Percentiles rank a stretch among this genome's conserved stretches.
Evolutionary conservation across 2,329 filamentous ascomycete genomes (phyloP).

Genomic region (Cytospora mali): DNA sequence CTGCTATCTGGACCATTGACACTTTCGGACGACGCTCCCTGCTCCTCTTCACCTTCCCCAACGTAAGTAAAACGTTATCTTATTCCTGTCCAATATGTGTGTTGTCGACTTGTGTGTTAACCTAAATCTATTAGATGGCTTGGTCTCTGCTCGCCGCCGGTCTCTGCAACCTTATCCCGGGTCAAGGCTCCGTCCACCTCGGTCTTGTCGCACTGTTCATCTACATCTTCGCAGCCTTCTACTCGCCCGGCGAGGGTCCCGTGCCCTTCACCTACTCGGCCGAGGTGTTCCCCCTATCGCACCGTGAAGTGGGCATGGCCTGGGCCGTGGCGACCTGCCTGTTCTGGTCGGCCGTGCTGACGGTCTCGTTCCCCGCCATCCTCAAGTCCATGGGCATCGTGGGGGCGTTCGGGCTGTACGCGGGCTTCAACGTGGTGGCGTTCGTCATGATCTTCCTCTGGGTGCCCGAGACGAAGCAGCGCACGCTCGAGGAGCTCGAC

Average conservation of each 20-base stretch:
- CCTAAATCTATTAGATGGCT: slow-evolving; percentile 47
- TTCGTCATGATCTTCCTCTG: slow-evolving; percentile 59
- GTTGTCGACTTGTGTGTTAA: neutral
- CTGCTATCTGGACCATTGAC: slow-evolving; percentile 68
- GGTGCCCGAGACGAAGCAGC: slow-evolving; percentile 60
- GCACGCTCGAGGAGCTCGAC: slow-evolving; percentile 57
- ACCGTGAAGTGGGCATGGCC: slow-evolving; percentile 72
- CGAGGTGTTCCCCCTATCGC: slow-evolving; percentile 71
- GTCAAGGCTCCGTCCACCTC: slow-evolving; percentile 35
- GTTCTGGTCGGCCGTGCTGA: slow-evolving; percentile 60
- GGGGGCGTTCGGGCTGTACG: slow-evolving; percentile 55
- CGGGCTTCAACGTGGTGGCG: slow-evolving; percentile 58
- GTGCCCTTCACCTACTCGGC: slow-evolving; percentile 71
- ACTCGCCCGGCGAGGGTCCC: slow-evolving; percentile 32
- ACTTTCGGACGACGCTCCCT: slow-evolving; percentile 65
- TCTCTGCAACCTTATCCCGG: slow-evolving; percentile 52
- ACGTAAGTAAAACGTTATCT: slow-evolving; percentile 46
- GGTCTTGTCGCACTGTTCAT: slow-evolving; percentile 53
- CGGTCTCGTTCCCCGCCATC: slow-evolving; percentile 66
- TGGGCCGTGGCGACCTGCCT: slow-evolving; percentile 70
- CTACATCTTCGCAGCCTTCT: slow-evolving; percentile 37
- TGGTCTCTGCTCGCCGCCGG: slow-evolving; percentile 62
- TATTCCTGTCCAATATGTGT: neutral
- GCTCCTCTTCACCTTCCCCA: slow-evolving; percentile 66
- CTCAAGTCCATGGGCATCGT: slow-evolving; percentile 46